Evolutionary conservation across 2,329 filamentous ascomycete species (phyloP).

Genomic region (Fusarium staphyleae): DNA sequence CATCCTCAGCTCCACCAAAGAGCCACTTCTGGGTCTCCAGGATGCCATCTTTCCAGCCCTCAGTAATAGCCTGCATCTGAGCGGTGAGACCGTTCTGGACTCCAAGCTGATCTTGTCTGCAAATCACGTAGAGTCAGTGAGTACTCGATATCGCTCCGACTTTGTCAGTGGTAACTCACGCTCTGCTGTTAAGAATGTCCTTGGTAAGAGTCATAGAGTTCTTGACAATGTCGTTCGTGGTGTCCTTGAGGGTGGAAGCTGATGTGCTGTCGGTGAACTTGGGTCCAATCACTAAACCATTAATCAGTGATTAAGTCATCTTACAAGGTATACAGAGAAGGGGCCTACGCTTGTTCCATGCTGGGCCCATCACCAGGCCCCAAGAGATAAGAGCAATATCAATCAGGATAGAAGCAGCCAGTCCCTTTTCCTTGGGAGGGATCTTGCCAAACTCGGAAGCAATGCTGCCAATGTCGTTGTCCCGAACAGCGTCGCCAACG

Average conservation of each 20-base stretch:
- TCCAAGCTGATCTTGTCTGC: constrained; percentile 16
- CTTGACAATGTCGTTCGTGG: constrained; percentile 20
- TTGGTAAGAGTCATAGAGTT: constrained; percentile 20
- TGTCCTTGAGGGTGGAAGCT: constrained; percentile 12
- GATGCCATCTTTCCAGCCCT: constrained; percentile 21
- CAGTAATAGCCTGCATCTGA: constrained; percentile 17
- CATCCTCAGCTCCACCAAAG: constrained; percentile 13
- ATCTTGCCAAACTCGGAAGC: constrained; percentile 20
- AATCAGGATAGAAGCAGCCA: constrained; percentile 13
- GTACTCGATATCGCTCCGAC: neutral
- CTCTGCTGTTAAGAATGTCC: constrained; percentile 12
- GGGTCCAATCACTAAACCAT: constrained; percentile 5
- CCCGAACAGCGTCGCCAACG: constrained; percentile 17
- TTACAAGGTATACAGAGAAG: neutral
- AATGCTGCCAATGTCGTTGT: constrained; percentile 18
- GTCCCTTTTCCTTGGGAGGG: constrained; percentile 4
- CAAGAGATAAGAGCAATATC: constrained; percentile 20
- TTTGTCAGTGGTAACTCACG: neutral
- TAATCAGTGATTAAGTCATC: neutral
- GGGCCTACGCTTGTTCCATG: constrained; percentile 19
- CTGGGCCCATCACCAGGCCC: constrained; percentile 21
- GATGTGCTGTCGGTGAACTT: constrained; percentile 8
- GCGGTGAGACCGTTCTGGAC: constrained; percentile 19
- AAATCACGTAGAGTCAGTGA: neutral
- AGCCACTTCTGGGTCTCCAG: constrained; percentile 18